Percentiles rank a stretch among this genome's conserved stretches.
Conservation (phyloP, 495 filamentous ascomycete genomes). For the Talaromyces adpressus region DNA sequence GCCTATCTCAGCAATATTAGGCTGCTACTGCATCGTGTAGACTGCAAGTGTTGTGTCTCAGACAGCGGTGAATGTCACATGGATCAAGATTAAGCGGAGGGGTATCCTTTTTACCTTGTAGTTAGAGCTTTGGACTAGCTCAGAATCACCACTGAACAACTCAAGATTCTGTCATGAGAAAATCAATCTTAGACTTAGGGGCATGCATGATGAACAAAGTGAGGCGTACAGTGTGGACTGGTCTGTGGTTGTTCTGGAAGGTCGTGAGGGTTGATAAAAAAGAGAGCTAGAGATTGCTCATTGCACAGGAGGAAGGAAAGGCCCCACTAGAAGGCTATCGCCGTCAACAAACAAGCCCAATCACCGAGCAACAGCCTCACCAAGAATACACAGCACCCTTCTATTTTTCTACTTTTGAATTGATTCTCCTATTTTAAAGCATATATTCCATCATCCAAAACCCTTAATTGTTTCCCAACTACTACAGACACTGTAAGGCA, state of each 20-base stretch:
- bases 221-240: not conserved
- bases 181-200: not conserved
- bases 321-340: not conserved
- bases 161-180: not conserved
- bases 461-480: not conserved
- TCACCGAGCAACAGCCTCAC: not conserved
- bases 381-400: not conserved
- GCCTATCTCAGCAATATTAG: not conserved
- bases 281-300: not conserved
- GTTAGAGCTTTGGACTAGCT: not conserved
- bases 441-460: not conserved
- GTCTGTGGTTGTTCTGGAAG: not conserved
- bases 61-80: conserved; percentile 4
- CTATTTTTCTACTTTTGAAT: not conserved
- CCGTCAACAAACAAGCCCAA: not conserved
- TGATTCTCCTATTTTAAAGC: not conserved
- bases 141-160: not conserved
- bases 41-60: not conserved
- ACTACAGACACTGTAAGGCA: not conserved
- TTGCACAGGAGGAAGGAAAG: not conserved
- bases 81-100: not conserved
- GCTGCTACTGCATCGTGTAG: not conserved
- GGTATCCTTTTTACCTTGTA: not conserved
- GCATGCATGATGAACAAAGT: not conserved
- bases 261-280: not conserved